phyloP scores from a whole-genome alignment of 1,139 yeast genomes.

The Sugiyamaella xylanicola region DNA sequence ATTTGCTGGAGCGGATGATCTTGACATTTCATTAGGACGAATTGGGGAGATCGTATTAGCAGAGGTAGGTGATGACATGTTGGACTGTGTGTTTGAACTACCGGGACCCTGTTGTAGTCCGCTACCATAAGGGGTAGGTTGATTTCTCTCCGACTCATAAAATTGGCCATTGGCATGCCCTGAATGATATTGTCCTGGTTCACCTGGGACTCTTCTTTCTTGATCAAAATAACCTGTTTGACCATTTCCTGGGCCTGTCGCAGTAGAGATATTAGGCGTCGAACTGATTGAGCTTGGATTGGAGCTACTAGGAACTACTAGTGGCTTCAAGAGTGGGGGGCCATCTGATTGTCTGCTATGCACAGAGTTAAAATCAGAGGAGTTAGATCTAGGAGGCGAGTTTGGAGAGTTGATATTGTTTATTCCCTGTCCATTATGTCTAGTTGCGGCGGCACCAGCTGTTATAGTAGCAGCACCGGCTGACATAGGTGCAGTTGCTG shows the following conservation, averaged over 20 bases:
- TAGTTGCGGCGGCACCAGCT: background rate
- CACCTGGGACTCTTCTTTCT: background rate
- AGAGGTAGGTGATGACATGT: background rate
- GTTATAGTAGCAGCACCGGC: background rate
- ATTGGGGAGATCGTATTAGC: background rate
- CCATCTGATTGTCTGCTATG: background rate
- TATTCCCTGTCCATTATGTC: background rate
- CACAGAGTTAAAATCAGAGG: background rate
- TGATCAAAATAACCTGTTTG: slow-evolving; percentile 2
- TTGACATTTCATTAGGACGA: background rate
- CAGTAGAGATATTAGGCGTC: slow-evolving; percentile 2
- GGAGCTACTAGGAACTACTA: slow-evolving; percentile 2
- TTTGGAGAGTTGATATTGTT: background rate
- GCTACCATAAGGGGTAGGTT: background rate
- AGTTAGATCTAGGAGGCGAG: background rate
- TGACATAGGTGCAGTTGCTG: background rate
- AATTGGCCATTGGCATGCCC: too few relatives aligned
- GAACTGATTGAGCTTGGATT: background rate
- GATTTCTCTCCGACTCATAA: background rate
- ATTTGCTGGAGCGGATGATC: background rate
- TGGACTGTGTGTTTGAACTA: background rate
- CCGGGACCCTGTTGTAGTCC: background rate
- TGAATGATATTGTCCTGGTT: too few relatives aligned
- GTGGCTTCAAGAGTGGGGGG: slow-evolving; percentile 6
- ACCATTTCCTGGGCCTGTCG: slow-evolving; percentile 1